Evolutionary conservation across 148 eudicot species (phyloP), one percentile per base, ranked within the genome.

Genomic region (Rhododendron henanense): DNA sequence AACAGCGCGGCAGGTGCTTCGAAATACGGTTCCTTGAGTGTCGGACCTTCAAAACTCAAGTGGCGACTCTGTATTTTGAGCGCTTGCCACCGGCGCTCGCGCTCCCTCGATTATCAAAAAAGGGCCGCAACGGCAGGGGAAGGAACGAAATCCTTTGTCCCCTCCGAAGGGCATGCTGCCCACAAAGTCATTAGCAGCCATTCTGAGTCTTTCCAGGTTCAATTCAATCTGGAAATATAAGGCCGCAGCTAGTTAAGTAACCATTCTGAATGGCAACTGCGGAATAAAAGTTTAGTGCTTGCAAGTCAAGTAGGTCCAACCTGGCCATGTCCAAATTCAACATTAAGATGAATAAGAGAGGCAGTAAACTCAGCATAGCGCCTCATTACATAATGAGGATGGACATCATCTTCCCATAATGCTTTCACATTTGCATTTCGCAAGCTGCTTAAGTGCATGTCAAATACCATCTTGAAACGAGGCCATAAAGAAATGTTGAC

Each of bases 381-480:
- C 89, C 99, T 92, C 96, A 94, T 94, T 87, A 95, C 93, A 91
- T 93, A 97, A 88, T 97, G 98, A 63, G 99, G 99, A 90, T 92
- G 98, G 82, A 94, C 98, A 87, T 97, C 99, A 90, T 97, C 99
- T 92, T 97, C 99, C 99, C 98, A 97, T 84, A 97, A 88, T 44
- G 93, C 91, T 87, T 88, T 92, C 86, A 95, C 91, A 93, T 90
- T 94, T 84, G 98, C 99, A 90, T 91, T 97, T 35, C 97, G 94
- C 67, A 97, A 86, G 87, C 99, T 95, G 87, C 88, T 90, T 76
- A 97, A 90, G 88, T 97, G 99, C 99, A 97, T 88, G 92, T 97
- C 99, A 89, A 97, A 95, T 71, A 93, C 97, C 94, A 94, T 94
- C 92, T 97, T 97, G 92, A 97, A 97, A 84, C 98, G 95, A 65